Conservation (phyloP, 148 eudicot genomes). For the Heliamphora exappendiculata region DNA sequence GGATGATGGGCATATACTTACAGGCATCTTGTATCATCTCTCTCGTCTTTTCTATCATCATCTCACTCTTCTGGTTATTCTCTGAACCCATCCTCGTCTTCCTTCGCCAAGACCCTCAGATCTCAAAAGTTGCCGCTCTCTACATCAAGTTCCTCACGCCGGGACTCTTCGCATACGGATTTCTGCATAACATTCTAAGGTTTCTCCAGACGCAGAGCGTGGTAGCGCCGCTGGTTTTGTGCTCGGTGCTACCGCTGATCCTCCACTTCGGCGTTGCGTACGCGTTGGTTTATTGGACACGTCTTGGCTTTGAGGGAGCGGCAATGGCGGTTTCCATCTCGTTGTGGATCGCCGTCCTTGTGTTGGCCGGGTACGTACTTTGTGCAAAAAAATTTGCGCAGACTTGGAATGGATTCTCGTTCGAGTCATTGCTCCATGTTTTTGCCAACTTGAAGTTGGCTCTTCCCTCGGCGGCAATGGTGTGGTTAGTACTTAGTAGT, state of each 20-base stretch:
- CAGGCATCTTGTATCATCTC: slow-evolving; percentile 78
- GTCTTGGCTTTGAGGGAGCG: too few relatives aligned
- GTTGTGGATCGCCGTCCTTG: too few relatives aligned
- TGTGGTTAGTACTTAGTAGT: too few relatives aligned
- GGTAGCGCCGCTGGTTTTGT: slow-evolving; percentile 44
- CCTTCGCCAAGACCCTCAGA: slow-evolving; percentile 54
- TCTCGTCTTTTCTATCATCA: slow-evolving; percentile 35
- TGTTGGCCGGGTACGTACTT: too few relatives aligned
- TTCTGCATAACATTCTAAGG: slow-evolving; percentile 41
- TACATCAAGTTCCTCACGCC: slow-evolving; percentile 21
- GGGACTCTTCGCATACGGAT: too few relatives aligned
- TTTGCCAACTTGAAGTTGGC: slow-evolving; percentile 43
- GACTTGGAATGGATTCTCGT: slow-evolving; percentile 55
- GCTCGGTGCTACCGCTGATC: slow-evolving; percentile 46
- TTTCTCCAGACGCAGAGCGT: slow-evolving; percentile 77
- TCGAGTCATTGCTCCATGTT: slow-evolving; percentile 36
- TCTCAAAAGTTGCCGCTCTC: slow-evolving; percentile 46
- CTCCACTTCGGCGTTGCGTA: slow-evolving; percentile 41
- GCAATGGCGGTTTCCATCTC: too few relatives aligned
- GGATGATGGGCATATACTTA: slow-evolving; percentile 66
- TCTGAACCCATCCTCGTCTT: slow-evolving; percentile 48
- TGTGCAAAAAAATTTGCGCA: slow-evolving; percentile 33
- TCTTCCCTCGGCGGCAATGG: slow-evolving; percentile 80
- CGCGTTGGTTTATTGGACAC: slow-evolving; percentile 34
- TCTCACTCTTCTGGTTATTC: slow-evolving; percentile 69